phyloP scores from a whole-genome alignment of 768 basidiomycete species.

The Termitomyces sp. region DNA sequence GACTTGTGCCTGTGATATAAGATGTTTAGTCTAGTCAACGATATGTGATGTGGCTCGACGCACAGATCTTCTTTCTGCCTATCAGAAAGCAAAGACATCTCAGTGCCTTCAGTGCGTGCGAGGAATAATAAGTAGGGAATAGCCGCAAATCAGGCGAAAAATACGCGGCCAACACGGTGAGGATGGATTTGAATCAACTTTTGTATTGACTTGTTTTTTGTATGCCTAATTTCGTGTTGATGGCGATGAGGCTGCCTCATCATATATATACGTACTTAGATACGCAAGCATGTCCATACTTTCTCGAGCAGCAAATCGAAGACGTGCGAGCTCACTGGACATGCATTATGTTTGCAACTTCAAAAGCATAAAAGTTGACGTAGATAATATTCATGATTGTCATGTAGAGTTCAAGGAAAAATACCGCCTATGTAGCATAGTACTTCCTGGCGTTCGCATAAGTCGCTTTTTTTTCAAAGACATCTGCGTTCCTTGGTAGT shows the following conservation, averaged over 20 bases:
- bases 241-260: too few species aligned
- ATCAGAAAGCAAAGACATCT: constrained; percentile 31
- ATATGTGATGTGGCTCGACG: constrained; percentile 10
- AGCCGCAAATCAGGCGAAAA: not conserved
- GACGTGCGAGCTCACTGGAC: not conserved
- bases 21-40: constrained; percentile 5
- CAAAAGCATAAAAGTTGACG: not conserved
- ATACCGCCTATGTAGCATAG: too few species aligned
- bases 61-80: constrained; percentile 31
- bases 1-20: constrained; percentile 60
- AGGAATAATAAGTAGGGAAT: not conserved
- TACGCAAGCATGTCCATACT: not conserved
- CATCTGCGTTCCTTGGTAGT: too few species aligned
- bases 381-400: not conserved
- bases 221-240: not conserved
- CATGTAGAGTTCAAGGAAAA: not conserved
- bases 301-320: too few species aligned
- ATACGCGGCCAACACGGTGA: constrained; percentile 13
- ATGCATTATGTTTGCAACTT: not conserved
- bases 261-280: too few species aligned
- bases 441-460: not conserved
- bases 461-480: too few species aligned
- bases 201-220: constrained; percentile 18
- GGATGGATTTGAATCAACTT: constrained; percentile 2
- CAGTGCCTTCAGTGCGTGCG: not conserved